phyloP scores from a whole-genome alignment of 352 stramenopile species.

The Stephanocyclus meneghinianus region DNA sequence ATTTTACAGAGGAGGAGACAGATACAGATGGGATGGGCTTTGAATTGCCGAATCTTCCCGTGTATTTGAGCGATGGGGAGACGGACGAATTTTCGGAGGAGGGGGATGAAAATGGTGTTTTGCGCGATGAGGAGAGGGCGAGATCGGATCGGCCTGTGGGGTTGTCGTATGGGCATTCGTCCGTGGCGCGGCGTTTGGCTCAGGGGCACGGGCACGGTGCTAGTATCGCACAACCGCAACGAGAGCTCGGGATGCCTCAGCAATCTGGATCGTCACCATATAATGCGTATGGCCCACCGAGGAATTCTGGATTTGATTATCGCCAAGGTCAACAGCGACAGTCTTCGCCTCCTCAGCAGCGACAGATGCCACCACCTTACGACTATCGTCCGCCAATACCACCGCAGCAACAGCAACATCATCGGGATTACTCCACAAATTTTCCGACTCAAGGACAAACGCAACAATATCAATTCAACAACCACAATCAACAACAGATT shows the following conservation, averaged over 20 bases:
- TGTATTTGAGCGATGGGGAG: constrained; percentile 79
- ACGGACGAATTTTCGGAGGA: constrained; percentile 55
- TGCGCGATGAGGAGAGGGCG: not conserved
- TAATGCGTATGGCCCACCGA: not conserved
- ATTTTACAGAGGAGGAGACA: constrained; percentile 42
- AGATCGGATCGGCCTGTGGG: not conserved
- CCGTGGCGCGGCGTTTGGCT: not conserved
- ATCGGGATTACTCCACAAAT: not conserved
- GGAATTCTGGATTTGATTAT: constrained; percentile 8
- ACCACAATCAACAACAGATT: constrained; percentile 36
- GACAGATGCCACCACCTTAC: constrained; percentile 7
- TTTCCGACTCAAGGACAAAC: not conserved
- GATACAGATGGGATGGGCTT: constrained; percentile 69
- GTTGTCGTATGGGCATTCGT: not conserved
- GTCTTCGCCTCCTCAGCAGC: not conserved
- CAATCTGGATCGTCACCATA: constrained; percentile 8
- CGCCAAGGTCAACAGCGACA: constrained; percentile 34
- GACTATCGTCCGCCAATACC: constrained; percentile 1
- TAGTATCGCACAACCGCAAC: constrained; percentile 1
- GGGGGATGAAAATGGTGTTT: constrained; percentile 12
- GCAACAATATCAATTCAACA: constrained; percentile 25
- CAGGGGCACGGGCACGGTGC: not conserved
- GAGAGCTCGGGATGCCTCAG: not conserved
- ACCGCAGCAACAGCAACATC: not conserved
- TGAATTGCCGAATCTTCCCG: constrained; percentile 75